Base-by-base conservation (phyloP, 176 grass and related monocot species). In the Olyra latifolia region DNA sequence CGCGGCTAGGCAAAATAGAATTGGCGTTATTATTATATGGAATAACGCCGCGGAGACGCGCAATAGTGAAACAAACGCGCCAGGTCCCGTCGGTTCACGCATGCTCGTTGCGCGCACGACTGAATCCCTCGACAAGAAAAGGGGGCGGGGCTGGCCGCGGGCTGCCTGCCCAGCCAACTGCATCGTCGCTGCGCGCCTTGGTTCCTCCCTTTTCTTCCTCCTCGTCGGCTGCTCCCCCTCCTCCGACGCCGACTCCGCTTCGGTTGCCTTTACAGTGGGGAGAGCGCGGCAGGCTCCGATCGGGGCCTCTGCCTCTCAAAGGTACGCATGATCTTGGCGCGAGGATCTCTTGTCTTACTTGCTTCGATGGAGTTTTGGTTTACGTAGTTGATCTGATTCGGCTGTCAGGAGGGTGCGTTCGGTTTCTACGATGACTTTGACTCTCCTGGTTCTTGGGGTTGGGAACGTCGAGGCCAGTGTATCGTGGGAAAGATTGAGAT, bases 81-180 rank as follows among this genome's bases (percentile, higher is more conserved):
- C n/a, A n/a, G n/a, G 17, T 3, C 61, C 49, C 49, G 52, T 74
- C 49, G 3, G 77, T 50, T 81, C 69, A 32, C 41, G 49, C 14
- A 27, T 20, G 23, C 29, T 15, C 27, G 44, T 54, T 74, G 75
- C 81, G 50, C 75, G 75, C 87, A 88, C 87, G 87, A 84, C 66
- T 47, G n/a, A n/a, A n/a, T 42, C 63, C 35, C 24, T 4, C 43
- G 7, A n/a, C 15, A 55, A 71, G 70, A 54, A 68, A 13, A 62
- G 56, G 38, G n/a, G n/a, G n/a, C n/a, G 12, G 4, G 62, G 29
- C 15, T 23, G 28, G 11, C 58, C 19, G 47, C 70, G 55, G 8
- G 0, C 65, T 40, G 75, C 29, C 53, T 65, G 48, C 48, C 46
- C 66, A 72, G 42, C n/a, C 24, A 63, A 47, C 71, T 50, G 63